A percentile compares a stretch with the other conserved stretches of the same genome.
These are phyloP conservation scores for Pyrus communis DNA, from an alignment of 306 rosid species.

Conservation along the genomic window DNA sequence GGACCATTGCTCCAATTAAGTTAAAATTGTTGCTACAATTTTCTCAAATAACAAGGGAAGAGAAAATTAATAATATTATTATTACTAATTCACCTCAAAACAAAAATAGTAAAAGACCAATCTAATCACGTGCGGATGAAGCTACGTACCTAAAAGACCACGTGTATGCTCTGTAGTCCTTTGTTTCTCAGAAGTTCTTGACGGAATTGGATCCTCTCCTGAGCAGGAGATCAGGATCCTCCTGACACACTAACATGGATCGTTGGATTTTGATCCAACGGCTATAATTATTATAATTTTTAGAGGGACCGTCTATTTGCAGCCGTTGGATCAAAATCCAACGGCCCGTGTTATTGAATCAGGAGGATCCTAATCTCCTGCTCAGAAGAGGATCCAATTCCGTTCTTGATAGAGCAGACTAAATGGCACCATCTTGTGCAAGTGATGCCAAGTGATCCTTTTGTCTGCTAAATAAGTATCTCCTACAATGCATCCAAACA, in stretches of 20 bases:
- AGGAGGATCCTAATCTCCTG: too few relatives aligned
- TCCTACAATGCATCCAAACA: slow-evolving; percentile 13
- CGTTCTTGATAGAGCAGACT: not conserved
- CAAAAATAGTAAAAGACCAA: slow-evolving; percentile 16
- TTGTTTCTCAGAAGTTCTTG: not conserved
- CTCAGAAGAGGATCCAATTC: too few relatives aligned
- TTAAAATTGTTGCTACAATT: too few relatives aligned
- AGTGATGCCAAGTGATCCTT: not conserved
- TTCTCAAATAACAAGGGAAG: too few relatives aligned
- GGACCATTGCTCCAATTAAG: accelerated
- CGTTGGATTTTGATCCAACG: too few relatives aligned
- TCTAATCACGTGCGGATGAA: slow-evolving; percentile 1
- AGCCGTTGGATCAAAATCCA: too few relatives aligned
- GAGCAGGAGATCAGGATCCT: too few relatives aligned
- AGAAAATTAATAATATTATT: not conserved
- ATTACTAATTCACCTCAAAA: not conserved
- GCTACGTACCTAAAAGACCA: slow-evolving; percentile 8
- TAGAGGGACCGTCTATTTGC: too few relatives aligned
- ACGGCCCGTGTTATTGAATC: too few relatives aligned
- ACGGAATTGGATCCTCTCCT: not conserved
- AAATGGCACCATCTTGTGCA: slow-evolving; percentile 9
- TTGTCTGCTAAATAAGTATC: not conserved
- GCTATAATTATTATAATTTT: too few relatives aligned
- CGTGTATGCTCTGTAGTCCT: slow-evolving; percentile 32
- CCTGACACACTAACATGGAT: too few relatives aligned